A percentile compares a stretch with the other conserved stretches of the same genome.
Evolutionary conservation across 768 basidiomycete species (phyloP).

Genomic region (Coprinellus aureogranulatus): DNA sequence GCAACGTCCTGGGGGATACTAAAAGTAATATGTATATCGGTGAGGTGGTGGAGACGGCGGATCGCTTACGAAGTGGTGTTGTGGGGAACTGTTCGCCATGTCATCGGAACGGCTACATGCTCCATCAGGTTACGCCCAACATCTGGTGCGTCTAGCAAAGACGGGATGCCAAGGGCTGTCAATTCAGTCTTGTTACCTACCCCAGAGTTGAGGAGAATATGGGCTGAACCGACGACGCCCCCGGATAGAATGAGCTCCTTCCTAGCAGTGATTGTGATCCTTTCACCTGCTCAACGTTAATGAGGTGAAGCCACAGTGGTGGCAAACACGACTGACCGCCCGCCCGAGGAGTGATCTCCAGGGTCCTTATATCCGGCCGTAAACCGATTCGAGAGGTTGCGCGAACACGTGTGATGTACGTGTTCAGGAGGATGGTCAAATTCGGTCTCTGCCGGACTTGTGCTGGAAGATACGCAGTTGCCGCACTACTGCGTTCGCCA

Average conservation of each 20-base stretch:
- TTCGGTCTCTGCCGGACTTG: background rate
- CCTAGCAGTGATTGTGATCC: conserved; percentile 2
- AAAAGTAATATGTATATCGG: too few species aligned
- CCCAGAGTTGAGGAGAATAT: conserved; percentile 15
- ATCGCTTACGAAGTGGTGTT: background rate
- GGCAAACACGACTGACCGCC: background rate
- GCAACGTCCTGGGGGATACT: conserved; percentile 1
- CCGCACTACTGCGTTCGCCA: background rate
- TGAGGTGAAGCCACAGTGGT: background rate
- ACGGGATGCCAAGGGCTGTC: conserved; percentile 16
- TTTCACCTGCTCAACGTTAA: background rate
- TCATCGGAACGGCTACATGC: background rate
- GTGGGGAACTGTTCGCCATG: conserved; percentile 20
- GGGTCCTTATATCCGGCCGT: background rate
- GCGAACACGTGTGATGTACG: background rate
- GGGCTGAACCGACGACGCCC: conserved; percentile 13
- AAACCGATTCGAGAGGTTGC: background rate
- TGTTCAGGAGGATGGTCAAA: background rate
- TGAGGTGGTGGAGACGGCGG: background rate
- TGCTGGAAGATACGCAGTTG: background rate
- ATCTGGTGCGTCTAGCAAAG: conserved; percentile 23
- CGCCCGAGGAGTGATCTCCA: conserved; percentile 1
- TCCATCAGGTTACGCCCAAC: conserved; percentile 16
- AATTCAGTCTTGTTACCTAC: conserved; percentile 15
- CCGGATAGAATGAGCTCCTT: conserved; percentile 15